phyloP scores from a whole-genome alignment of 108 stramenopile genomes.

The Cyclotella sp. region DNA sequence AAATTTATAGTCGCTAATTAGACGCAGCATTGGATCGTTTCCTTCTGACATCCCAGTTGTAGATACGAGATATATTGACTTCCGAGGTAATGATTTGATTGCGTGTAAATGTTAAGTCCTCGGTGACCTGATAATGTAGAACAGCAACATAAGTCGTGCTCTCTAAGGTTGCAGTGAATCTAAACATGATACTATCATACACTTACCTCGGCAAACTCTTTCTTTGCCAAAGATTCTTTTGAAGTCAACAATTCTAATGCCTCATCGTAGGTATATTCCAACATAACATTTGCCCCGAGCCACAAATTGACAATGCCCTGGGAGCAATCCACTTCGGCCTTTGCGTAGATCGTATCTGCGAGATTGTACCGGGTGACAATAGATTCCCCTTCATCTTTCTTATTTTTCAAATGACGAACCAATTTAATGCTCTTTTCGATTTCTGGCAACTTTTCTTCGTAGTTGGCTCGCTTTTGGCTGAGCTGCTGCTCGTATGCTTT shows the following conservation, averaged over 20 bases:
- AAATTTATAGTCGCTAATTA: constrained; percentile 1
- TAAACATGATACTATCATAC: constrained; percentile 1
- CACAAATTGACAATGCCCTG: constrained; percentile 95
- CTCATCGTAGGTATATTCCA: constrained; percentile 98
- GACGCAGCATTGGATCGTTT: constrained; percentile 51
- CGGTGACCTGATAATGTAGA: constrained; percentile 38
- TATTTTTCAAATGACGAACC: constrained; percentile 70
- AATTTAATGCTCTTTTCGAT: constrained; percentile 86
- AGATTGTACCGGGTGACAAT: constrained; percentile 90
- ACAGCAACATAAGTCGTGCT: not conserved
- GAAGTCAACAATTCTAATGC: constrained; percentile 83
- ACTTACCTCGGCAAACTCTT: constrained; percentile 67
- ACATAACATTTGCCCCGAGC: constrained; percentile 99
- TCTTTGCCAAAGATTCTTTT: constrained; percentile 65
- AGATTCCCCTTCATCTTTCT: constrained; percentile 67
- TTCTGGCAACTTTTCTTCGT: constrained; percentile 80
- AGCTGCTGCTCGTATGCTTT: constrained; percentile 80
- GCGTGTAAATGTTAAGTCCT: constrained; percentile 94
- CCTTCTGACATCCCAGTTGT: constrained; percentile 95
- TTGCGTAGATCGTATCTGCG: constrained; percentile 94
- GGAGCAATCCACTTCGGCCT: constrained; percentile 89
- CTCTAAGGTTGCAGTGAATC: not conserved
- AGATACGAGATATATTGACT: constrained; percentile 96
- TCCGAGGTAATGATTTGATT: constrained; percentile 97
- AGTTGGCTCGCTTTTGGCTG: constrained; percentile 70